Evolutionary conservation across 2,329 filamentous ascomycete species (phyloP), one percentile per base, ranked within the genome.

Genomic region (Diplodia seriata): DNA sequence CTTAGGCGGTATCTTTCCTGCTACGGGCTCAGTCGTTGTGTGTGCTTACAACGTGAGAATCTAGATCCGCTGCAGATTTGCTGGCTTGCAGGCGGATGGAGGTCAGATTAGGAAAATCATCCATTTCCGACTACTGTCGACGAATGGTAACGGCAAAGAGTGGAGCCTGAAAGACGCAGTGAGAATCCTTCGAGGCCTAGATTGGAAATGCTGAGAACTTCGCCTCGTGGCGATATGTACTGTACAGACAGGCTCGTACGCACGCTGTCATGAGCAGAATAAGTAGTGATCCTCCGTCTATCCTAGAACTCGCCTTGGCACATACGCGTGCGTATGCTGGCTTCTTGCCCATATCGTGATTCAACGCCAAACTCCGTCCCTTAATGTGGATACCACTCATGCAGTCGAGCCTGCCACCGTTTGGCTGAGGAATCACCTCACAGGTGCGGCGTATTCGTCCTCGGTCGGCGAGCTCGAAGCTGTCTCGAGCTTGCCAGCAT

Each of bases 401-500:
- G 29, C 50, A 49, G 43, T 20, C 23, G 12, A 51, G 47, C 18
- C 18, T 33, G 18, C 47, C 59, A 38, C 40, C 38, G 23, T 12
- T 33, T 38, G 36, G 59, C 59, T 38, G 47, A 43, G 23, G 20
- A 15, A 63, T 65, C 62, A 65, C 51, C 62, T 54, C 36, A 65
- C 62, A 54, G 50, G 62, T 14, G 49, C 62, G 33, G 55, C 56
- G 33, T 67, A 67, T 31, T 53, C 55, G 14, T 67, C 65, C 29
- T 67, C 66, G 11, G 56, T 55, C 26, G 49, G 55, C 31, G 43
- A 59, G 56, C 47, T 67, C 40, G 66, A 53, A n/a, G 55, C 55
- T 23, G 66, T 67, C n/a, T 53, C 55, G 43, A 67, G 38, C 55
- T 67, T 67, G 18, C 64, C 64, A 67, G 57, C 57, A 26, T 62